phyloP scores from a whole-genome alignment of 768 basidiomycete species.

The Russula olivacea region DNA sequence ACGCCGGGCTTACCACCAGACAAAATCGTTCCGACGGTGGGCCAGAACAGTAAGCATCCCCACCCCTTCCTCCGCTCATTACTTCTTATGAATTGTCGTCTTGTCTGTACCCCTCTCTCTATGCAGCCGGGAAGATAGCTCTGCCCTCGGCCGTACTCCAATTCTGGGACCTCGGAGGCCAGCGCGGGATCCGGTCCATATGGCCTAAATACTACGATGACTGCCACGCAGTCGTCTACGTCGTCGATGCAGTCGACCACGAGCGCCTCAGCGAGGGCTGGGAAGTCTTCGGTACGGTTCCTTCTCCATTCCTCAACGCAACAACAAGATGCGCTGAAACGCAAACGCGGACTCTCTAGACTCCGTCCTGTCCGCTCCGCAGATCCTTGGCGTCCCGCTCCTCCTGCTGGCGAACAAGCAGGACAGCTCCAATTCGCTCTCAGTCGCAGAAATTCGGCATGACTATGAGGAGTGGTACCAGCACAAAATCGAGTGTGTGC shows the following conservation, averaged over 20 bases:
- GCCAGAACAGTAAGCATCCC: constrained; percentile 81
- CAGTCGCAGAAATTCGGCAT: constrained; percentile 85
- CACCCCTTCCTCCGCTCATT: no score
- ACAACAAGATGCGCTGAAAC: constrained; percentile 15
- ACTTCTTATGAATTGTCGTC: no score
- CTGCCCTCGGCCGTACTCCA: constrained; percentile 91
- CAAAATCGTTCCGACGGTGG: constrained; percentile 94
- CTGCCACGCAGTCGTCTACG: constrained; percentile 94
- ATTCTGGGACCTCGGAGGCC: constrained; percentile 97
- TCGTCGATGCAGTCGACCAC: constrained; percentile 88
- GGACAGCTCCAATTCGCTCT: constrained; percentile 72
- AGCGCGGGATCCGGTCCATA: constrained; percentile 87
- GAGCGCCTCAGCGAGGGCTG: constrained; percentile 90
- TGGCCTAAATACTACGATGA: constrained; percentile 96
- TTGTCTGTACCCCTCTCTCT: not conserved
- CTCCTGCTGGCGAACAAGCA: constrained; percentile 96
- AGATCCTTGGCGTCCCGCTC: constrained; percentile 85
- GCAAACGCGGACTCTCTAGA: constrained; percentile 38
- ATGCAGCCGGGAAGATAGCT: constrained; percentile 82
- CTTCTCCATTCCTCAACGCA: not conserved
- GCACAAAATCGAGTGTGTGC: constrained; percentile 61
- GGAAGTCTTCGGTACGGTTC: constrained; percentile 86
- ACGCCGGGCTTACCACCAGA: constrained; percentile 83
- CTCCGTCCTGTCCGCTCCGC: constrained; percentile 79
- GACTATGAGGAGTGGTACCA: constrained; percentile 87